A percentile compares a stretch with the other conserved stretches of the same genome.
phyloP scores from a whole-genome alignment of 2,329 filamentous ascomycete species.

The Fusarium beomiforme region DNA sequence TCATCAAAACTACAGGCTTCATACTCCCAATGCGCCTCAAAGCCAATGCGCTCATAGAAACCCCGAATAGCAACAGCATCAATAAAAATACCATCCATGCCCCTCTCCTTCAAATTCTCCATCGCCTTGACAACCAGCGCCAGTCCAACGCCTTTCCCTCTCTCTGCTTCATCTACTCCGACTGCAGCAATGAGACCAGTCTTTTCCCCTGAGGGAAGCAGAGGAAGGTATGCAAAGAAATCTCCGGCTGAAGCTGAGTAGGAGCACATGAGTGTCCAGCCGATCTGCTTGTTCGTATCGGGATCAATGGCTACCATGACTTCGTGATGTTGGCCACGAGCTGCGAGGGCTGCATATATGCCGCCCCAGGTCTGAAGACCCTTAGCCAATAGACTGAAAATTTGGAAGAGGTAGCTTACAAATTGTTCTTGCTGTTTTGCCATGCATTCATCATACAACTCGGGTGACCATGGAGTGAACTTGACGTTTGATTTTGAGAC shows the following conservation, averaged over 20 bases:
- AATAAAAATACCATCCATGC: slow-evolving; percentile 31
- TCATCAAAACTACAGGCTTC: not conserved
- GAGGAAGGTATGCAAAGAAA: slow-evolving; percentile 25
- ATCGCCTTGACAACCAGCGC: slow-evolving; percentile 38
- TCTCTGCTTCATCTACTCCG: slow-evolving; percentile 29
- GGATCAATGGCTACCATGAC: slow-evolving; percentile 39
- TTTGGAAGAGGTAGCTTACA: not conserved
- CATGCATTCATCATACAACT: slow-evolving; percentile 40
- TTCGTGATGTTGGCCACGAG: slow-evolving; percentile 25
- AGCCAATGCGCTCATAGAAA: slow-evolving; percentile 37
- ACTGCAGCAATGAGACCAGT: slow-evolving; percentile 39
- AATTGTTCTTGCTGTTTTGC: slow-evolving; percentile 32
- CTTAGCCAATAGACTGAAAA: not conserved
- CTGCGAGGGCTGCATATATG: slow-evolving; percentile 29
- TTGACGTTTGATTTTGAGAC: slow-evolving; percentile 27
- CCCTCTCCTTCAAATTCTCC: slow-evolving; percentile 33
- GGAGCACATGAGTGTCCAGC: slow-evolving; percentile 42
- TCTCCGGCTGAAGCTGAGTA: not conserved
- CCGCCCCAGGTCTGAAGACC: slow-evolving; percentile 20
- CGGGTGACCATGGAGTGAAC: slow-evolving; percentile 38
- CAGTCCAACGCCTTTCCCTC: slow-evolving; percentile 34
- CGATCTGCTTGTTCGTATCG: slow-evolving; percentile 37
- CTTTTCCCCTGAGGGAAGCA: slow-evolving; percentile 30
- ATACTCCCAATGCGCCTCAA: slow-evolving; percentile 31
- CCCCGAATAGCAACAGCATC: slow-evolving; percentile 35